These are phyloP conservation scores for Candida sp. DNA, from an alignment of 1,139 yeast species.

Conservation along the genomic window DNA sequence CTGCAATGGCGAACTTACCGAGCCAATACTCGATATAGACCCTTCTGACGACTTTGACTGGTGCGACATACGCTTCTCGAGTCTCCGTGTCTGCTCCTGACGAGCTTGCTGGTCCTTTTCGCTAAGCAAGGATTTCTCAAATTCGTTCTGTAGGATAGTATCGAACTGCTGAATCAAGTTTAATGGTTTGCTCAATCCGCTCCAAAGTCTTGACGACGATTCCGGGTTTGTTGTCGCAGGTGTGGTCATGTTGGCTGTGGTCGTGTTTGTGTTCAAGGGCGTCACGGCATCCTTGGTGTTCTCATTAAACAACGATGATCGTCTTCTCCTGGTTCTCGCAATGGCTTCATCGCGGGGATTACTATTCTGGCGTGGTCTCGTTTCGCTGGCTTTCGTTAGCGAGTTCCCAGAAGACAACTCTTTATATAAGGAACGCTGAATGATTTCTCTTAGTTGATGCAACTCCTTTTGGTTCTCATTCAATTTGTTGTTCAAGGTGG, in stretches of 20 bases:
- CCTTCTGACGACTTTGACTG: slow-evolving; percentile 29
- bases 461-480: slow-evolving; percentile 49
- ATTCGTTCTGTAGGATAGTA: slow-evolving; percentile 65
- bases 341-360: slow-evolving; percentile 42
- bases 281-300: not conserved
- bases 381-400: slow-evolving; percentile 12
- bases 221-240: slow-evolving; percentile 1
- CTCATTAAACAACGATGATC: slow-evolving; percentile 11
- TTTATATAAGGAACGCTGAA: slow-evolving; percentile 43
- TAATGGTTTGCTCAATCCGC: slow-evolving; percentile 52
- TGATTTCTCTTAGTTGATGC: slow-evolving; percentile 45
- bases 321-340: slow-evolving; percentile 29
- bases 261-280: not conserved
- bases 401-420: slow-evolving; percentile 23
- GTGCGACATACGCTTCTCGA: slow-evolving; percentile 12
- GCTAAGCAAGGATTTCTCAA: slow-evolving; percentile 53
- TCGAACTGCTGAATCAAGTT: slow-evolving; percentile 71
- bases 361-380: slow-evolving; percentile 26
- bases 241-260: not conserved
- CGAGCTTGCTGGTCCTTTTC: slow-evolving; percentile 7
- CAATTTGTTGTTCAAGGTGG: slow-evolving; percentile 32
- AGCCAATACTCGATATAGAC: slow-evolving; percentile 29
- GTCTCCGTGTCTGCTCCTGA: not conserved
- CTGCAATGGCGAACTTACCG: slow-evolving; percentile 29
- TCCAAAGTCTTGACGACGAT: slow-evolving; percentile 34